These are phyloP conservation scores for Lasiosphaeris hirsuta DNA, from an alignment of 495 filamentous ascomycete species.

Conservation along the genomic window DNA sequence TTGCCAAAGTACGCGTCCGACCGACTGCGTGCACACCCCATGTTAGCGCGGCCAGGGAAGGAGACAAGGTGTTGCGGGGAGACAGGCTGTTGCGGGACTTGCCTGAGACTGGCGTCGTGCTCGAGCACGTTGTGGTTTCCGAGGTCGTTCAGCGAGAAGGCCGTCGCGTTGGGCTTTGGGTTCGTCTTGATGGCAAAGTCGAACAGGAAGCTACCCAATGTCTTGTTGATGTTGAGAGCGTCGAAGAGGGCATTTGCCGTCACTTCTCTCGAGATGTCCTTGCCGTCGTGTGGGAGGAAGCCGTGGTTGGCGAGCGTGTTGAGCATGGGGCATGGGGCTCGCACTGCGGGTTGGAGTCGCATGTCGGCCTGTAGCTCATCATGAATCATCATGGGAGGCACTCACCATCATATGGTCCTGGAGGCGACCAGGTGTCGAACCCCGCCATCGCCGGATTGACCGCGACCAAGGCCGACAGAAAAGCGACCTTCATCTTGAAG, in stretches of 20 bases:
- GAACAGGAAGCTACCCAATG: slow-evolving; percentile 38
- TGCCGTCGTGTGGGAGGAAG: slow-evolving; percentile 49
- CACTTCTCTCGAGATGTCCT: slow-evolving; percentile 19
- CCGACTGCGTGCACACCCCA: too few relatives aligned
- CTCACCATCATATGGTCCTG: slow-evolving; percentile 4
- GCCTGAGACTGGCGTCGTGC: slow-evolving; percentile 3
- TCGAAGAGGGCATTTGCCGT: slow-evolving; percentile 1
- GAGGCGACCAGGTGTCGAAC: slow-evolving; percentile 5
- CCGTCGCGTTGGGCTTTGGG: slow-evolving; percentile 2
- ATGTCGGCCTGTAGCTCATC: too few relatives aligned
- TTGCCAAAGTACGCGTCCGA: slow-evolving; percentile 14
- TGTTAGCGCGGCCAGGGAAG: too few relatives aligned
- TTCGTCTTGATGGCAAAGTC: slow-evolving; percentile 15
- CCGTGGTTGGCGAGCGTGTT: slow-evolving; percentile 54
- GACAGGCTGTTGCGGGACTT: too few relatives aligned
- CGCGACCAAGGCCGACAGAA: background rate
- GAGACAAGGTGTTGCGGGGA: too few relatives aligned
- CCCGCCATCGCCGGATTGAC: background rate
- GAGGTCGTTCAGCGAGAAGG: slow-evolving; percentile 6
- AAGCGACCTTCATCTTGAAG: background rate
- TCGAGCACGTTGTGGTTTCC: slow-evolving; percentile 6
- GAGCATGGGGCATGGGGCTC: slow-evolving; percentile 46
- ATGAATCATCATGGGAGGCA: background rate
- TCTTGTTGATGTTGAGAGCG: slow-evolving; percentile 25
- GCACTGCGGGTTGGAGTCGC: slow-evolving; percentile 19